Conservation (phyloP, 2,329 filamentous ascomycete species). For the Phialophora tarda region DNA sequence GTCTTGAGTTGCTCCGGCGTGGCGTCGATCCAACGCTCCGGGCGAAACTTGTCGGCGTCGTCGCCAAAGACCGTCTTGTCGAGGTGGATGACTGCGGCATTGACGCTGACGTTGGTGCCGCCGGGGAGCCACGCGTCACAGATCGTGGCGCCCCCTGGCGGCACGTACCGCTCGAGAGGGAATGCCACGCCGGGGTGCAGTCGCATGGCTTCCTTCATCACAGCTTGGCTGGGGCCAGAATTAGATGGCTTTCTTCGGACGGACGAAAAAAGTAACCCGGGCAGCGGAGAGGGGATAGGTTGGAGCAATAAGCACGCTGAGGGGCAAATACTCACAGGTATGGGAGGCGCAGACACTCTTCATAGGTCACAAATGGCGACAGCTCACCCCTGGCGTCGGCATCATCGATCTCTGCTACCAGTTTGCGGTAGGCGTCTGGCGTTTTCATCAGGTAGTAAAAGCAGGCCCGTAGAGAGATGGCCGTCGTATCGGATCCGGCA, state of each 20-base stretch:
- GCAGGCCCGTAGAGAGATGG: slow-evolving; percentile 42
- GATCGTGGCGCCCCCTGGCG: slow-evolving; percentile 41
- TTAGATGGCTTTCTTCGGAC: not conserved
- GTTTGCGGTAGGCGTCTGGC: slow-evolving; percentile 46
- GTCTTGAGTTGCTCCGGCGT: not conserved
- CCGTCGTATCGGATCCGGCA: slow-evolving; percentile 40
- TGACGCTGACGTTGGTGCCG: slow-evolving; percentile 44
- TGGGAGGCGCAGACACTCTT: slow-evolving; percentile 18
- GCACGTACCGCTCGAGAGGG: slow-evolving; percentile 45
- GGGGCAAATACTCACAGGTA: slow-evolving; percentile 50
- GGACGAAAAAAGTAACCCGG: not conserved
- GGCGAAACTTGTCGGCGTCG: slow-evolving; percentile 5
- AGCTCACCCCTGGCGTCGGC: slow-evolving; percentile 31
- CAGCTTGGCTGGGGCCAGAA: slow-evolving; percentile 43
- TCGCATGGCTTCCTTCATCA: slow-evolving; percentile 49
- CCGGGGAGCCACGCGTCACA: slow-evolving; percentile 40
- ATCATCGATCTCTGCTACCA: slow-evolving; percentile 54
- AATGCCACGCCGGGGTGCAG: slow-evolving; percentile 45
- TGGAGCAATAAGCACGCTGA: not conserved
- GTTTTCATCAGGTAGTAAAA: slow-evolving; percentile 43
- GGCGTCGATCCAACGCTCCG: slow-evolving; percentile 8
- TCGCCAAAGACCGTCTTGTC: slow-evolving; percentile 42
- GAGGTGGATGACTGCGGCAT: slow-evolving; percentile 45
- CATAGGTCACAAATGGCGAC: slow-evolving; percentile 22
- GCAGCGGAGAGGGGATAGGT: not conserved